Conservation (phyloP, 352 stramenopile species). For the Phytophthora cryptogea region DNA sequence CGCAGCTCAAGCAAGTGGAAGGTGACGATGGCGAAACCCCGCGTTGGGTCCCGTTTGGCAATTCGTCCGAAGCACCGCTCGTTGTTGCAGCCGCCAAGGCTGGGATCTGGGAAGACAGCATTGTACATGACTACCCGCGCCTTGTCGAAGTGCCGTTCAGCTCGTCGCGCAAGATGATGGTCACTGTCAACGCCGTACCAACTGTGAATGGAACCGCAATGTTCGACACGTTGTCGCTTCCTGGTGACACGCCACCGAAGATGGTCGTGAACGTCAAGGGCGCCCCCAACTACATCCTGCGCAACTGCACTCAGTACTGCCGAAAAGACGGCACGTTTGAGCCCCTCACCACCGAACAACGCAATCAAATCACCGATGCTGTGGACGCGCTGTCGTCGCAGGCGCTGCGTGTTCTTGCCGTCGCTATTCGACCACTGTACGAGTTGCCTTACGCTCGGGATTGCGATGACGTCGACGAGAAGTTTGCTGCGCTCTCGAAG, state of each 20-base stretch:
- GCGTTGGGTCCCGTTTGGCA: conserved; percentile 61
- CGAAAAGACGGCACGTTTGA: conserved; percentile 54
- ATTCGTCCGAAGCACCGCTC: conserved; percentile 76
- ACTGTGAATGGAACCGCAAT: conserved; percentile 26
- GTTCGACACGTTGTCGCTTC: conserved; percentile 48
- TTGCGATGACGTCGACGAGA: conserved; percentile 68
- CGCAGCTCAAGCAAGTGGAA: conserved; percentile 66
- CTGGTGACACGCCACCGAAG: conserved; percentile 40
- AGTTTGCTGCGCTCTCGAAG: conserved; percentile 67
- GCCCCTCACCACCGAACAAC: conserved; percentile 43
- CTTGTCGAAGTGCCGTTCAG: conserved; percentile 94
- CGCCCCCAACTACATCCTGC: conserved; percentile 73
- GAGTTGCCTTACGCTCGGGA: conserved; percentile 49
- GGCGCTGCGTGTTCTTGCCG: conserved; percentile 87
- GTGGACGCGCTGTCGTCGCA: conserved; percentile 76
- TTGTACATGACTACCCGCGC: conserved; percentile 66
- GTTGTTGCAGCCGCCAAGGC: conserved; percentile 77
- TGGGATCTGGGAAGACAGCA: conserved; percentile 60
- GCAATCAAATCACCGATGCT: conserved; percentile 53
- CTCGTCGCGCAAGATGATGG: conserved; percentile 95
- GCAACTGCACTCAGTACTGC: conserved; percentile 65
- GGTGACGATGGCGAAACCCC: conserved; percentile 39
- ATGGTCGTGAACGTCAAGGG: conserved; percentile 68
- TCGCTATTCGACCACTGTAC: conserved; percentile 80
- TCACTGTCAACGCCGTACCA: conserved; percentile 68